A percentile compares a stretch with the other conserved stretches of the same genome.
Conservation (phyloP, 2,329 filamentous ascomycete species). For the Botrytis tulipae region DNA sequence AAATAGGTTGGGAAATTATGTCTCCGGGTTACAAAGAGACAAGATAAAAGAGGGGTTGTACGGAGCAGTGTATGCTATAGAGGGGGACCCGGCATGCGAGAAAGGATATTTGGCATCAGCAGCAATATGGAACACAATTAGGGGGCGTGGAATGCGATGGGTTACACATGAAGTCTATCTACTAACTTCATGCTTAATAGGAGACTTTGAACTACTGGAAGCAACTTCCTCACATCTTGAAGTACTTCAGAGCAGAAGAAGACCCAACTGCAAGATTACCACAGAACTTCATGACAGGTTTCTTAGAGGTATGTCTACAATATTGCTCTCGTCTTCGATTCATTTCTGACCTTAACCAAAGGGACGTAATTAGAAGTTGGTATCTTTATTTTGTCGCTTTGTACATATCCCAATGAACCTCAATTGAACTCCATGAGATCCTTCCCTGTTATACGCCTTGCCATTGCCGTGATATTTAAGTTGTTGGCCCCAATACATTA, state of each 20-base stretch:
- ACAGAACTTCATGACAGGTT: slow-evolving; percentile 87
- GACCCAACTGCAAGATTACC: slow-evolving; percentile 74
- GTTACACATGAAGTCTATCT: background rate
- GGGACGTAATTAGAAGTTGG: slow-evolving; percentile 37
- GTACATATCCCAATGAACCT: slow-evolving; percentile 39
- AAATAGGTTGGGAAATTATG: background rate
- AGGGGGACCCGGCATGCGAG: background rate
- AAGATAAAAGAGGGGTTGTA: background rate
- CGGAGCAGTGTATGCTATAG: background rate
- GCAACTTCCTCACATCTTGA: slow-evolving; percentile 91
- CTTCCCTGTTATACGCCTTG: slow-evolving; percentile 33
- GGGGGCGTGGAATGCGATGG: background rate
- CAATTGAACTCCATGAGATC: slow-evolving; percentile 28
- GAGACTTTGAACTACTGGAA: slow-evolving; percentile 99
- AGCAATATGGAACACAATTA: background rate
- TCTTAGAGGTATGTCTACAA: slow-evolving; percentile 68
- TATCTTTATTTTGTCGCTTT: slow-evolving; percentile 31
- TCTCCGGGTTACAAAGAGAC: background rate
- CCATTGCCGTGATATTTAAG: slow-evolving; percentile 30
- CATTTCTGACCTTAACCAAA: slow-evolving; percentile 40
- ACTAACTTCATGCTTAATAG: slow-evolving; percentile 47
- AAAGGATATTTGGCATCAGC: background rate
- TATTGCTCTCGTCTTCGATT: slow-evolving; percentile 82
- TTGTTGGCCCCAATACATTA: slow-evolving; percentile 15
- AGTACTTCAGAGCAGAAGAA: slow-evolving; percentile 91